Evolutionary conservation across 2,329 filamentous ascomycete species (phyloP).

Genomic region (Microdochium nivale): DNA sequence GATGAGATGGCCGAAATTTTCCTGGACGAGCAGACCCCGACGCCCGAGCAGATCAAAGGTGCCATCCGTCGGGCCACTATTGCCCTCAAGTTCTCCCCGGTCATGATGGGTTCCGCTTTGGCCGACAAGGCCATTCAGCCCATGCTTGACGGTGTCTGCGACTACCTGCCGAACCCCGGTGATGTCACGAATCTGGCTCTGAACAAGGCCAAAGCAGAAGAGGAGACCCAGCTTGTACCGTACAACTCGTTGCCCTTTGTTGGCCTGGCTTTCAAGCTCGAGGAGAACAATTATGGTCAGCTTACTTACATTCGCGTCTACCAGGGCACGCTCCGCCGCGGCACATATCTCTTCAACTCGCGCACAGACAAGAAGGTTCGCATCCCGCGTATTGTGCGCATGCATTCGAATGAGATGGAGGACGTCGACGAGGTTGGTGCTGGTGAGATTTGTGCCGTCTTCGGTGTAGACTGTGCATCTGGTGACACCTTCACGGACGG

Average conservation of each 20-base stretch:
- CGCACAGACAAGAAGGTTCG: slow-evolving; percentile 93
- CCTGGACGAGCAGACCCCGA: slow-evolving; percentile 77
- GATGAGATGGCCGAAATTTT: slow-evolving; percentile 96
- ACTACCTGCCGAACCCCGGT: slow-evolving; percentile 87
- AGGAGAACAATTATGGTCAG: slow-evolving; percentile 98
- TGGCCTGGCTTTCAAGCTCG: slow-evolving; percentile 94
- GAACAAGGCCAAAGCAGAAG: slow-evolving; percentile 71
- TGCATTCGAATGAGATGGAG: slow-evolving; percentile 99
- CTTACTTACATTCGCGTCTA: slow-evolving; percentile 98
- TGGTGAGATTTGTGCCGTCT: slow-evolving; percentile 97
- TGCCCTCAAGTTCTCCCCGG: slow-evolving; percentile 79
- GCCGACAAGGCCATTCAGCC: slow-evolving; percentile 93
- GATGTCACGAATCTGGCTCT: slow-evolving; percentile 86
- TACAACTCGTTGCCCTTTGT: slow-evolving; percentile 94
- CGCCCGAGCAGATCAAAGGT: slow-evolving; percentile 74
- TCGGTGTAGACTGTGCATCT: slow-evolving; percentile 94
- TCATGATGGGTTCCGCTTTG: slow-evolving; percentile 92
- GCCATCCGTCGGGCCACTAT: slow-evolving; percentile 92
- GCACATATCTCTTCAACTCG: slow-evolving; percentile 86
- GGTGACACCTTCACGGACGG: slow-evolving; percentile 98
- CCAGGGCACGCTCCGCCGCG: slow-evolving; percentile 84
- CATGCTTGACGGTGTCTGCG: slow-evolving; percentile 92
- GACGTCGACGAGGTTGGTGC: slow-evolving; percentile 88
- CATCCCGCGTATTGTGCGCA: slow-evolving; percentile 92
- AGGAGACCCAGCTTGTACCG: slow-evolving; percentile 76